These are phyloP conservation scores for Collybia mongolica DNA, from an alignment of 768 basidiomycete genomes.

Conservation along the genomic window DNA sequence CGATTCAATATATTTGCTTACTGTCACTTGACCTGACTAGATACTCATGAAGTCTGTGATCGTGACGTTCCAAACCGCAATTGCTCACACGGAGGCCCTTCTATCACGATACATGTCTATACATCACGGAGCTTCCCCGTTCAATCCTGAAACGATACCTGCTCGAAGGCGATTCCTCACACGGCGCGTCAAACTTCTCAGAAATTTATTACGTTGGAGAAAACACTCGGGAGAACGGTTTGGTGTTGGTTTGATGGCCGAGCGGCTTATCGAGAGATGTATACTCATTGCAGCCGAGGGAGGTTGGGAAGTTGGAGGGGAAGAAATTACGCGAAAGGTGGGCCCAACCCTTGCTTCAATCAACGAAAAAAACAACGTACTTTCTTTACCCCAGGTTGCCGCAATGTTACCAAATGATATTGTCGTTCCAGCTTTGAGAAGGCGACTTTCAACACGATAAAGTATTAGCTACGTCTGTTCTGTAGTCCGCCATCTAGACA, in stretches of 20 bases:
- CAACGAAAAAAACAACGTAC: background rate
- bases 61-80: conserved; percentile 50
- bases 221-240: conserved; percentile 65
- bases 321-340: conserved; percentile 62
- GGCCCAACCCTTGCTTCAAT: conserved; percentile 16
- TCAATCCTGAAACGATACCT: conserved; percentile 74
- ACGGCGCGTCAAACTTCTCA: conserved; percentile 68
- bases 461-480: background rate
- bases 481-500: background rate
- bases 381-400: conserved; percentile 28
- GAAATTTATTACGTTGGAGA: conserved; percentile 75
- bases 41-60: conserved; percentile 55
- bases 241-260: conserved; percentile 53
- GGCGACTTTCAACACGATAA: conserved; percentile 16
- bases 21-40: conserved; percentile 30
- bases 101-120: conserved; percentile 48
- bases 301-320: conserved; percentile 89
- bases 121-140: conserved; percentile 37
- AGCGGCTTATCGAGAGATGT: conserved; percentile 53
- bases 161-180: conserved; percentile 70
- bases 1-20: background rate
- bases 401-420: conserved; percentile 35
- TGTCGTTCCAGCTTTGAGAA: conserved; percentile 22
- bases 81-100: conserved; percentile 47
- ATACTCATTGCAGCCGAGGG: conserved; percentile 66